A percentile compares a stretch with the other conserved stretches of the same genome.
phyloP scores from a whole-genome alignment of 202 grass and related monocot genomes.

The Saccharum hybrid region DNA sequence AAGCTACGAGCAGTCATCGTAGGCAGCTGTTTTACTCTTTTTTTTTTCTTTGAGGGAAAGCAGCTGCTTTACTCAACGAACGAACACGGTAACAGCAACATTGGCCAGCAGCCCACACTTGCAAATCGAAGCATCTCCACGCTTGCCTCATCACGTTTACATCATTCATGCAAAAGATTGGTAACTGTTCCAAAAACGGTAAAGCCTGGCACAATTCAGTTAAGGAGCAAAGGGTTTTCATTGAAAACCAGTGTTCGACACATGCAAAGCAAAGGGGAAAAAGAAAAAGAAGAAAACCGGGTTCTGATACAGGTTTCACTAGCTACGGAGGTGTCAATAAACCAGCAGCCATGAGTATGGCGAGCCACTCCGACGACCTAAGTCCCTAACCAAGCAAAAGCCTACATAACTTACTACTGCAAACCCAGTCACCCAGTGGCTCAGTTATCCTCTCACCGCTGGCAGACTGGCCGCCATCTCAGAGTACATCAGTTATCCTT shows the following conservation, averaged over 20 bases:
- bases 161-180: neutral
- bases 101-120: neutral
- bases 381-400: neutral
- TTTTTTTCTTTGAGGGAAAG: no score
- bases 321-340: neutral
- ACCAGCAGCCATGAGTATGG: conserved; percentile 18
- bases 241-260: conserved; percentile 4
- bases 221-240: neutral
- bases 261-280: neutral
- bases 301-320: conserved; percentile 8
- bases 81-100: neutral
- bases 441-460: neutral
- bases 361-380: neutral
- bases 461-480: neutral
- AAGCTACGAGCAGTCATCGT: neutral
- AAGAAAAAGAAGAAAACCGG: neutral
- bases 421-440: neutral
- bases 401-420: conserved; percentile 2
- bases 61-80: conserved; percentile 5
- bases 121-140: neutral
- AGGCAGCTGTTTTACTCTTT: neutral
- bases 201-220: neutral
- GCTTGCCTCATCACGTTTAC: neutral
- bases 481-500: conserved; percentile 53
- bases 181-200: neutral